phyloP scores from a whole-genome alignment of 192 early-diverging fungal species.

The Dissophora globulifera region DNA sequence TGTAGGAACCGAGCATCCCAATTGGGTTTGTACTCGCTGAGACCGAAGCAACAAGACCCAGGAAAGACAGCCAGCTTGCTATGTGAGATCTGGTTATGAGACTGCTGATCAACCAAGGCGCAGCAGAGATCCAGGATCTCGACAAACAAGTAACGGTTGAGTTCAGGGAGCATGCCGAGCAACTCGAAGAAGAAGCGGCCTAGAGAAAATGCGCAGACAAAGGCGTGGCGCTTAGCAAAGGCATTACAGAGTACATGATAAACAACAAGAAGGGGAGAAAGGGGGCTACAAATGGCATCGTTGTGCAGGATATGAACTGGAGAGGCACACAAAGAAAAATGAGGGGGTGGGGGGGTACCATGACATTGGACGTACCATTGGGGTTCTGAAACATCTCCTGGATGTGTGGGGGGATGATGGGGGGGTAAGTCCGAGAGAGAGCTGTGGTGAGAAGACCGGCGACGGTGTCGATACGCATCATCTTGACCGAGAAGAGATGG shows the following conservation, averaged over 20 bases:
- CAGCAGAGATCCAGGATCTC: slow-evolving; percentile 51
- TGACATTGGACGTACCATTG: slow-evolving; percentile 22
- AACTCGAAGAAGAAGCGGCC: slow-evolving; percentile 50
- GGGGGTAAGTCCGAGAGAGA: slow-evolving; percentile 44
- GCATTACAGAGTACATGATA: too few species aligned
- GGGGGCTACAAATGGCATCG: too few species aligned
- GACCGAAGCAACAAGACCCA: slow-evolving; percentile 41
- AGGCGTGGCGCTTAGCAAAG: too few species aligned
- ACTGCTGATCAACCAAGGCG: slow-evolving; percentile 37
- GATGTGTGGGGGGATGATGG: slow-evolving; percentile 42
- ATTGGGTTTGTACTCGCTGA: slow-evolving; percentile 38
- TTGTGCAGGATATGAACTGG: too few species aligned
- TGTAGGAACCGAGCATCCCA: slow-evolving; percentile 40
- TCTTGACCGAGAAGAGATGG: slow-evolving; percentile 41
- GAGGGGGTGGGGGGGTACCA: not conserved
- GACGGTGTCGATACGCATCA: slow-evolving; percentile 52
- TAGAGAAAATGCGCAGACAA: not conserved
- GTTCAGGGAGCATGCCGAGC: slow-evolving; percentile 43
- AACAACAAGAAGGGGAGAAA: too few species aligned
- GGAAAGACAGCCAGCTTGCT: slow-evolving; percentile 45
- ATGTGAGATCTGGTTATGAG: slow-evolving; percentile 37
- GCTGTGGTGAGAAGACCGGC: slow-evolving; percentile 44
- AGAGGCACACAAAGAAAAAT: too few species aligned
- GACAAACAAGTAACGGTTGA: slow-evolving; percentile 47
- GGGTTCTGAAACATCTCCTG: slow-evolving; percentile 53